phyloP scores from a whole-genome alignment of 2,329 filamentous ascomycete species.

The Septoria linicola region DNA sequence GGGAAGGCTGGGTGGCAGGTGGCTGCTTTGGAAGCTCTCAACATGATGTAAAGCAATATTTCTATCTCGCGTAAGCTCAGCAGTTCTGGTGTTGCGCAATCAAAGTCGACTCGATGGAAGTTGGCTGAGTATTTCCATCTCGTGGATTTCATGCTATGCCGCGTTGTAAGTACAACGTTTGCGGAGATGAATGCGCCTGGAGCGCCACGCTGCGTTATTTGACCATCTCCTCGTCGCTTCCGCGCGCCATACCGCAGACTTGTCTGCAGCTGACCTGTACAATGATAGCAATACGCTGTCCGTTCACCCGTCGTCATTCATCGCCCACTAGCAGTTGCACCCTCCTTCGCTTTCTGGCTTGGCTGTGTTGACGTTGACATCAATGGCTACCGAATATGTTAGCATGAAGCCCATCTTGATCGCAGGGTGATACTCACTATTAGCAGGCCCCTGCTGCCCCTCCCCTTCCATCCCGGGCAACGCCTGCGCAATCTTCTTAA shows the following conservation, averaged over 20 bases:
- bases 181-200: background rate
- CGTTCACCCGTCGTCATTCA: slow-evolving; percentile 15
- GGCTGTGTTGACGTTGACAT: slow-evolving; percentile 39
- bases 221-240: background rate
- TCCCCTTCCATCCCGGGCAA: slow-evolving; percentile 96
- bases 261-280: slow-evolving; percentile 6
- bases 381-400: slow-evolving; percentile 34
- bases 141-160: background rate
- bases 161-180: background rate
- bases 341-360: slow-evolving; percentile 41
- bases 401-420: slow-evolving; percentile 14
- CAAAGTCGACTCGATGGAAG: too few species aligned
- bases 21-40: too few species aligned
- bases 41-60: too few species aligned
- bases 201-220: background rate
- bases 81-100: too few species aligned
- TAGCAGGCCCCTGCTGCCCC: slow-evolving; percentile 71
- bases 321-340: slow-evolving; percentile 40
- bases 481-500: slow-evolving; percentile 97
- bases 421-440: slow-evolving; percentile 62
- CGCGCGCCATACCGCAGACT: background rate
- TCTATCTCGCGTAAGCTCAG: too few species aligned
- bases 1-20: too few species aligned
- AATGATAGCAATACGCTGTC: slow-evolving; percentile 7
- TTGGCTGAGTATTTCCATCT: too few species aligned